A percentile compares a stretch with the other conserved stretches of the same genome.
These are phyloP conservation scores for Rutstroemia sp. DNA, from an alignment of 2,329 filamentous ascomycete genomes.

Conservation along the genomic window DNA sequence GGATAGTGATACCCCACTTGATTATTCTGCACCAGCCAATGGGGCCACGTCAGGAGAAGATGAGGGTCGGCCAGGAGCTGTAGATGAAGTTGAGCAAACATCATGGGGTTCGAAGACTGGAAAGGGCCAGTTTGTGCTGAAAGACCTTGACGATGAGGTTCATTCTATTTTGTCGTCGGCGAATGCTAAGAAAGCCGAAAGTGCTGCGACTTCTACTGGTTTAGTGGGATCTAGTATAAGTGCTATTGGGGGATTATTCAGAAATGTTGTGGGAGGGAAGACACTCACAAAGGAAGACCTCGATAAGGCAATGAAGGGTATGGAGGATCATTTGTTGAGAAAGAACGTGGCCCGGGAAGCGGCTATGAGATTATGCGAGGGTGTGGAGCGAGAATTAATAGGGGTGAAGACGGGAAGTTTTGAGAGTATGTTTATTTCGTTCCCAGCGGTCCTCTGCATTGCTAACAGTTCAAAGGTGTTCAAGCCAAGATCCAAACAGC, in stretches of 20 bases:
- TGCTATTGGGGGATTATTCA: constrained; percentile 81
- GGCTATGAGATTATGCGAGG: constrained; percentile 81
- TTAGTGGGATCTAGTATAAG: constrained; percentile 73
- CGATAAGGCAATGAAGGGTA: constrained; percentile 85
- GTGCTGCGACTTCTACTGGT: constrained; percentile 42
- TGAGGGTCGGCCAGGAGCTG: constrained; percentile 46
- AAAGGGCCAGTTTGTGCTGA: constrained; percentile 89
- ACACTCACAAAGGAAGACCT: constrained; percentile 82
- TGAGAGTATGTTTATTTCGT: constrained; percentile 47
- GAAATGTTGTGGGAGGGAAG: constrained; percentile 93
- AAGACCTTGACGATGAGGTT: constrained; percentile 88
- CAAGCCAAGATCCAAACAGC: constrained; percentile 76
- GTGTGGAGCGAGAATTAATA: constrained; percentile 82
- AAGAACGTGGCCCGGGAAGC: constrained; percentile 97
- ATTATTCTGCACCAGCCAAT: constrained; percentile 70
- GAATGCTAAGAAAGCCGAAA: constrained; percentile 52
- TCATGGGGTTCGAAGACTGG: constrained; percentile 79
- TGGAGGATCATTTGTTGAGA: constrained; percentile 89
- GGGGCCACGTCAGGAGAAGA: constrained; percentile 45
- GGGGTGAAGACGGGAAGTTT: constrained; percentile 90
- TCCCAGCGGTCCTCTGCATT: not conserved
- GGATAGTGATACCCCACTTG: constrained; percentile 67
- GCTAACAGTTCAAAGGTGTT: constrained; percentile 44
- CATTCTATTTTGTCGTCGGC: constrained; percentile 79
- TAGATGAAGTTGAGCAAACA: constrained; percentile 69